Evolutionary conservation across 1,284 basidiomycete species (phyloP).

Genomic region (Pascua sp.): DNA sequence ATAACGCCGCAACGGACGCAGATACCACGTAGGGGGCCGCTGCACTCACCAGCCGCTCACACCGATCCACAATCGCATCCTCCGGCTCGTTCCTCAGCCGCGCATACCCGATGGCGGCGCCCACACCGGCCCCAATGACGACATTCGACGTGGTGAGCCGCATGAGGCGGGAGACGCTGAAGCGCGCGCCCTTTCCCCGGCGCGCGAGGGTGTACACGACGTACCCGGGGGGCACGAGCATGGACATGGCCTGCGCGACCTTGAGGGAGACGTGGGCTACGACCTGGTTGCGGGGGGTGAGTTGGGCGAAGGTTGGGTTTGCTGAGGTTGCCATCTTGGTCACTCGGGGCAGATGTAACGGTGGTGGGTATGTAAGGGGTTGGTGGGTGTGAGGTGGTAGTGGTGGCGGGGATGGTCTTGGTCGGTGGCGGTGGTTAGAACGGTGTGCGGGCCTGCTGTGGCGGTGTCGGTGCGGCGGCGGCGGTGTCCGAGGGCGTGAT

Average conservation of each 20-base stretch:
- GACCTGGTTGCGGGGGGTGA: conserved; percentile 29
- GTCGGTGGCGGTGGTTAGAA: no score
- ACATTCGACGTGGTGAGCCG: conserved; percentile 18
- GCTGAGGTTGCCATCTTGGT: conserved; percentile 39
- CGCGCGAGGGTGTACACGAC: conserved; percentile 28
- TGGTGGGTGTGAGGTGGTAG: no score
- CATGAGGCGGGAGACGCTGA: conserved; percentile 36
- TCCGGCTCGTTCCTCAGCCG: conserved; percentile 28
- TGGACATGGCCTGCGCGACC: conserved; percentile 36
- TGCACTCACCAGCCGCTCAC: conserved; percentile 38
- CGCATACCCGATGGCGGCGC: conserved; percentile 27
- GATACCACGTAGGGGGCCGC: not conserved
- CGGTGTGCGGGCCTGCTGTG: no score
- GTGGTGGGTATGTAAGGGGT: no score
- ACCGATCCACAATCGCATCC: conserved; percentile 29
- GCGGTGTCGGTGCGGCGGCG: no score
- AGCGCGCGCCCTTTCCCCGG: conserved; percentile 18
- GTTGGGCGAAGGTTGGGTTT: conserved; percentile 24
- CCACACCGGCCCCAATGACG: conserved; percentile 23
- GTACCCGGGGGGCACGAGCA: conserved; percentile 42
- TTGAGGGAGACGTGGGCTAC: conserved; percentile 33
- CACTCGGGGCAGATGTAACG: no score
- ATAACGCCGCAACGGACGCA: not conserved
- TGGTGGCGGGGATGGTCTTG: no score
- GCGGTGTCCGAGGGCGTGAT: no score